These are phyloP conservation scores for Russula olivacea DNA, from an alignment of 768 basidiomycete species.

Conservation along the genomic window DNA sequence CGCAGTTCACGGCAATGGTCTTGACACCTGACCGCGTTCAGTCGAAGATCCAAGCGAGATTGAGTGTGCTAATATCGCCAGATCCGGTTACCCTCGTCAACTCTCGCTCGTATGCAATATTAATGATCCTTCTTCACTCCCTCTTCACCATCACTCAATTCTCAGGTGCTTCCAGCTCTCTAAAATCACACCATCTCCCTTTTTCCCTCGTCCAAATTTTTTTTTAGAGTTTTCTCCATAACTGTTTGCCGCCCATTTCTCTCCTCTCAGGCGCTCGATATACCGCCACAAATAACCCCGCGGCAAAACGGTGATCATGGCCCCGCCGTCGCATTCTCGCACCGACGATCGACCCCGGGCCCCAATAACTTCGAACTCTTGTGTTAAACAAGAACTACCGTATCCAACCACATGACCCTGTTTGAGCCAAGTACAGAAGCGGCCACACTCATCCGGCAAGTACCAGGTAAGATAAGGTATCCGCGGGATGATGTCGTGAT, in stretches of 20 bases:
- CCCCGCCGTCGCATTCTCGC: slow-evolving; percentile 5
- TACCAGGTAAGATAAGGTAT: background rate
- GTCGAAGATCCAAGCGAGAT: slow-evolving; percentile 20
- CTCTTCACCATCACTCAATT: background rate
- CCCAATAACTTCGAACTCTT: background rate
- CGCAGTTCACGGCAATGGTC: background rate
- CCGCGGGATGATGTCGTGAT: background rate
- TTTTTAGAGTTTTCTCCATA: background rate
- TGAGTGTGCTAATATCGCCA: slow-evolving; percentile 16
- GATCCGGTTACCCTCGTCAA: slow-evolving; percentile 6
- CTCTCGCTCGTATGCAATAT: background rate
- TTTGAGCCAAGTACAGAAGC: background rate
- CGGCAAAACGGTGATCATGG: slow-evolving; percentile 7
- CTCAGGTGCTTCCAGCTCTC: background rate
- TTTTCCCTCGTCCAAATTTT: background rate
- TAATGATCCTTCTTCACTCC: background rate
- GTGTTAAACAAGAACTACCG: background rate
- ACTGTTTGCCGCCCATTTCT: background rate
- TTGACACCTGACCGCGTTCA: slow-evolving; percentile 18
- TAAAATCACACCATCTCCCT: background rate
- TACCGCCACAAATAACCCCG: slow-evolving; percentile 13
- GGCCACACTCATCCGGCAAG: background rate
- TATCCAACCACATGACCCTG: background rate
- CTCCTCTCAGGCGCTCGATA: slow-evolving; percentile 9
- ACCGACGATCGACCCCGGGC: slow-evolving; percentile 9